Percentiles rank a stretch among this genome's conserved stretches.
phyloP scores from a whole-genome alignment of 116 monocot species.

The Posidonia oceanica region DNA sequence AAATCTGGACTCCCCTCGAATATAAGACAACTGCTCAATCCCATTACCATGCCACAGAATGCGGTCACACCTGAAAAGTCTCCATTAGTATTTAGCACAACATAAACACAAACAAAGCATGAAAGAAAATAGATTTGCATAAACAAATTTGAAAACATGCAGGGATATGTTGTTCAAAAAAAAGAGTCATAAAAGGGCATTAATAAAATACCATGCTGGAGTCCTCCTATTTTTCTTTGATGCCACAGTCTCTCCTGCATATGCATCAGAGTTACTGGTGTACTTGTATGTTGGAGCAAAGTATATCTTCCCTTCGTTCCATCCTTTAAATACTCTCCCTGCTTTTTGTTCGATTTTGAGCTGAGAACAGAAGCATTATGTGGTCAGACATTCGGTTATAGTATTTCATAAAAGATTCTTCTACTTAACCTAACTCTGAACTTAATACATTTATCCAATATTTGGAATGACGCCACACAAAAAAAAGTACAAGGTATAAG shows the following conservation, averaged over 20 bases:
- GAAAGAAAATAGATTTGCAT: no score
- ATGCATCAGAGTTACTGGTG: constrained; percentile 78
- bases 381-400: no score
- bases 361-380: constrained; percentile 11
- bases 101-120: no score
- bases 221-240: constrained; percentile 84
- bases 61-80: constrained; percentile 61
- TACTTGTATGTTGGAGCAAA: constrained; percentile 97
- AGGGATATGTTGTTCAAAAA: no score
- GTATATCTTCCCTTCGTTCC: constrained; percentile 88
- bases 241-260: constrained; percentile 49
- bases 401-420: no score
- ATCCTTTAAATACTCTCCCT: constrained; percentile 71
- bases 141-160: no score
- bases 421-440: no score
- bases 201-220: constrained; percentile 53
- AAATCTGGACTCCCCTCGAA: constrained; percentile 72
- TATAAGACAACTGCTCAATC: constrained; percentile 58
- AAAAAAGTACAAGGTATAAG: no score
- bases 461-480: no score
- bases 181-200: background rate
- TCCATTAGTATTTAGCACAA: no score
- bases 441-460: no score
- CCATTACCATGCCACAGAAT: constrained; percentile 86
- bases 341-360: constrained; percentile 79